Evolutionary conservation across 1,284 basidiomycete genomes (phyloP), one percentile per base, ranked within the genome.

Genomic region (Blastosporella zonata): DNA sequence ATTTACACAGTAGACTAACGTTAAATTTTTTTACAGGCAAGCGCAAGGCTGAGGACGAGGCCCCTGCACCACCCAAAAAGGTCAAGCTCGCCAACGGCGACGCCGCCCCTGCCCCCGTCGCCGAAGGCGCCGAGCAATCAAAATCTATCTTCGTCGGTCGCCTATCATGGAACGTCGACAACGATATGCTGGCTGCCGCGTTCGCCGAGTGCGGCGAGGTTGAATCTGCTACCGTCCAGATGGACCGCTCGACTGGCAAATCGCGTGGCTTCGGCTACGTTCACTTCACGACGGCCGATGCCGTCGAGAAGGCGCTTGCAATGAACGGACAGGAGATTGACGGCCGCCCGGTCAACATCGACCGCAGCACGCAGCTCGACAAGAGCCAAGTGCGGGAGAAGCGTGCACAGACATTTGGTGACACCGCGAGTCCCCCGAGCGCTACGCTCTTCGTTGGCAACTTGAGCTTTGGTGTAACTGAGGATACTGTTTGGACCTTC

Each of bases 101-200:
- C 38, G 77, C 81, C 43, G 75, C 70, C 6, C 69, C 79, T 28
- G 68, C 71, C 42, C 67, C 71, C 38, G 72, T 71, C 23, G 72
- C 71, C 23, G 70, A 74, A 27, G 70, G 66, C 35, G 62, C 61
- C 20, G 79, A 80, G 54, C 78, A 81, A 55, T 79, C 77, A 40
- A 87, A 80, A 65, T 87, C 85, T 45, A 81, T 98, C 62, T 99
- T 95, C 65, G 93, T 99, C 59, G 96, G 96, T 47, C 83, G 84
- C 56, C 80, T 99, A 43, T 96, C 93, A 27, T 99, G 94, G 94
- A 94, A 93, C 67, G 87, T 99, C 59, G 96, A 98, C 77, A 90
- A 94, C 68, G 96, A 97, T 70, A 93, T 94, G 81, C 84, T 99
- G 57, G 82, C 86, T 46, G 81, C 85, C 68, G 96, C 97, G 69